These are phyloP conservation scores for Yamadazyma diospyri DNA, from an alignment of 1,139 yeast genomes.

Conservation along the genomic window DNA sequence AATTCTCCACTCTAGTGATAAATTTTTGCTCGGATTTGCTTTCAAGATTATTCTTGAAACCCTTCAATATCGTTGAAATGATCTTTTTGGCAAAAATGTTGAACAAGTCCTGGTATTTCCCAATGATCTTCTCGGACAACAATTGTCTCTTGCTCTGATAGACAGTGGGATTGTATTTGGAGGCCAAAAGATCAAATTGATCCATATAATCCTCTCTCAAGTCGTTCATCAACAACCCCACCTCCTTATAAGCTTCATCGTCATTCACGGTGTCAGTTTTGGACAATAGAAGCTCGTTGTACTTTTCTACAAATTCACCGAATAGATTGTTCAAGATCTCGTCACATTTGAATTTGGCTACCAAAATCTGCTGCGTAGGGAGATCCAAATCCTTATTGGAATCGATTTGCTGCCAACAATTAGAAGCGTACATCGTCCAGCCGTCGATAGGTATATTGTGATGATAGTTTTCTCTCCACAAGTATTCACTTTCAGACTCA, in stretches of 20 bases:
- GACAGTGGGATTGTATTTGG: constrained; percentile 65
- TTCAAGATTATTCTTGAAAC: constrained; percentile 19
- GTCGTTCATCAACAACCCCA: constrained; percentile 39
- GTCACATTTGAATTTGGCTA: constrained; percentile 92
- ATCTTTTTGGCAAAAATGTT: constrained; percentile 27
- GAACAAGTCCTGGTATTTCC: constrained; percentile 42
- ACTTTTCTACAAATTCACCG: constrained; percentile 41
- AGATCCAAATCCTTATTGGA: constrained; percentile 88
- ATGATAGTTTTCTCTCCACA: constrained; percentile 72
- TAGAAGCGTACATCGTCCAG: constrained; percentile 88
- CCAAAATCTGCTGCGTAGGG: constrained; percentile 94
- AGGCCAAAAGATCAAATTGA: constrained; percentile 64
- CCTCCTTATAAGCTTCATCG: constrained; percentile 27
- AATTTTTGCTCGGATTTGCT: constrained; percentile 21
- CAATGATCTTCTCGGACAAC: constrained; percentile 45
- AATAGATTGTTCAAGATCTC: constrained; percentile 63
- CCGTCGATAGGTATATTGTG: constrained; percentile 92
- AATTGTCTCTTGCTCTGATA: constrained; percentile 57
- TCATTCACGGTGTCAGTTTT: constrained; percentile 13
- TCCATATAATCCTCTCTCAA: constrained; percentile 45
- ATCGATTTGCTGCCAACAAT: constrained; percentile 93
- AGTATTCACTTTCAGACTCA: constrained; percentile 28
- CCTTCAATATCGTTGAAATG: constrained; percentile 12
- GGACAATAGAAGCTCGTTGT: constrained; percentile 19
- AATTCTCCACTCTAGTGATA: constrained; percentile 14